Evolutionary conservation across 306 rosid species (phyloP).

Genomic region (Ceratonia siliqua): DNA sequence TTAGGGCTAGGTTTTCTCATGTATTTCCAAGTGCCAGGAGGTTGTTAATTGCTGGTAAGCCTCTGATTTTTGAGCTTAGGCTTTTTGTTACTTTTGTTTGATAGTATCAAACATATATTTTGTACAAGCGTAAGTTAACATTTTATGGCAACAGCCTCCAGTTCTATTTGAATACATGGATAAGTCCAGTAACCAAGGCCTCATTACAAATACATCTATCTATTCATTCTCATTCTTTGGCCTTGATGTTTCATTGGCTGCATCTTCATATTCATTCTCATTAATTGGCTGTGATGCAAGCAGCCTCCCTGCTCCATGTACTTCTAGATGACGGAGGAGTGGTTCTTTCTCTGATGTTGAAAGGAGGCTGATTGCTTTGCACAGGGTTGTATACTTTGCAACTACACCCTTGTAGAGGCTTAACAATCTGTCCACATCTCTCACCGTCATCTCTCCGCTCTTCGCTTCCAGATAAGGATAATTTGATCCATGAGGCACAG

Average conservation of each 20-base stretch:
- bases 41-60: not conserved
- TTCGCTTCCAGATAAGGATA: conserved; percentile 65
- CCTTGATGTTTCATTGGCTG: not conserved
- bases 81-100: not conserved
- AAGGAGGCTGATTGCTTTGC: conserved; percentile 43
- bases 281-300: not conserved
- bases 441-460: conserved; percentile 50
- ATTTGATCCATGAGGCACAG: conserved; percentile 40
- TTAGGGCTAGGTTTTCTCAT: not conserved
- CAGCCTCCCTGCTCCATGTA: not conserved
- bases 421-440: conserved; percentile 60
- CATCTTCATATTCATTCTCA: not conserved
- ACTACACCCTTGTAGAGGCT: conserved; percentile 59
- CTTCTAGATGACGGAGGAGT: conserved; percentile 37
- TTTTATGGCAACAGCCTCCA: not conserved
- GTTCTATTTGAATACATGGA: not conserved
- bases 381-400: conserved; percentile 47
- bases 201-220: not conserved
- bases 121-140: not conserved
- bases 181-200: not conserved
- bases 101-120: conserved; percentile 1
- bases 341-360: conserved; percentile 45
- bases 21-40: not conserved
- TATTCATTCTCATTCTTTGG: not conserved
- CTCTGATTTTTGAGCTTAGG: conserved; percentile 5